phyloP scores from a whole-genome alignment of 225 moss, liverwort and hornwort species.

The Physcomitrium patens region DNA sequence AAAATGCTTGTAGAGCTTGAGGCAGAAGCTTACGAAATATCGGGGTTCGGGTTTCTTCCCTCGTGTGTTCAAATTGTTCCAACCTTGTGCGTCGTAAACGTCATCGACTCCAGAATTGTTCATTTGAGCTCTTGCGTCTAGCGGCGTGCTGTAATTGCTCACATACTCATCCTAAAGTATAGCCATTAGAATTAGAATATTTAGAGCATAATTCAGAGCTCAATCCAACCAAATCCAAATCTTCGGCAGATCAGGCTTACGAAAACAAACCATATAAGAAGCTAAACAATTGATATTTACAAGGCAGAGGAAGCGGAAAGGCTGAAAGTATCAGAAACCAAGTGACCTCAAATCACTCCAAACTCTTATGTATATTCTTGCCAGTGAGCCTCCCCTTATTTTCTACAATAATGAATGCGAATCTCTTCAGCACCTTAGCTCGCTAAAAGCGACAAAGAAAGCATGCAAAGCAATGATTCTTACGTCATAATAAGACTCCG shows the following conservation, averaged over 20 bases:
- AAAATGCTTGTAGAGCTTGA: not conserved
- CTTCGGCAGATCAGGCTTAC: not conserved
- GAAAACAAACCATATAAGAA: not conserved
- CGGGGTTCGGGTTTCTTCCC: slow-evolving; percentile 77
- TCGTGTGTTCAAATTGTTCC: slow-evolving; percentile 68
- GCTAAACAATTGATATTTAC: not conserved
- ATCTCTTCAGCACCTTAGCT: not conserved
- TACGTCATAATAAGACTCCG: slow-evolving; percentile 4
- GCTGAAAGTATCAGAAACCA: not conserved
- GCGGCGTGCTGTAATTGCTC: slow-evolving; percentile 66
- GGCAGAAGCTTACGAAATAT: slow-evolving; percentile 64
- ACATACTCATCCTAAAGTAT: slow-evolving; percentile 57
- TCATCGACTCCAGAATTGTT: slow-evolving; percentile 47
- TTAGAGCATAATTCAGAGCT: slow-evolving; percentile 18
- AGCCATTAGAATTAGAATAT: not conserved
- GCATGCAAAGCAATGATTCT: not conserved
- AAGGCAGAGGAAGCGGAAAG: not conserved
- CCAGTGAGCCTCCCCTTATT: not conserved
- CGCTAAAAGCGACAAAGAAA: slow-evolving; percentile 4
- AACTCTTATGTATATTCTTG: not conserved
- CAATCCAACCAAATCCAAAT: not conserved
- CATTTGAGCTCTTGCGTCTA: slow-evolving; percentile 48
- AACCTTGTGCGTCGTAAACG: slow-evolving; percentile 39
- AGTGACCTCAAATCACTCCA: not conserved
- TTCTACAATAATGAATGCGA: not conserved